Conservation (phyloP, 176 grass and related monocot species). For the Musa beccarii region DNA sequence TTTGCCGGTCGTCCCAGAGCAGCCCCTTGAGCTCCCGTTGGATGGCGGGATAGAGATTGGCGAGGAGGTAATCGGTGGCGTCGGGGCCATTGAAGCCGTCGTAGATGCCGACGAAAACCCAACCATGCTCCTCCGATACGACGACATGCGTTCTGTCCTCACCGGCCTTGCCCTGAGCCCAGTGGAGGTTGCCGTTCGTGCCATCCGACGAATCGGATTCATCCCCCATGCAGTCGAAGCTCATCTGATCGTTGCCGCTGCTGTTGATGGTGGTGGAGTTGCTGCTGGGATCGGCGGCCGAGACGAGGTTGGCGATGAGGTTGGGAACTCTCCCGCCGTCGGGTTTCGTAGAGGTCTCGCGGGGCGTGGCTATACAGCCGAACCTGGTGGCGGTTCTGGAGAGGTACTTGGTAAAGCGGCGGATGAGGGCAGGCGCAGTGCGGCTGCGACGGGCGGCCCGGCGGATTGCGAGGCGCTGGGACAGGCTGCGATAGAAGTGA, state of each 20-base stretch:
- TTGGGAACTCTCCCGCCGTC: not conserved
- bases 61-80: constrained; percentile 75
- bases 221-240: not conserved
- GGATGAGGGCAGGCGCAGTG: constrained; percentile 19
- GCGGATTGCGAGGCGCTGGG: constrained; percentile 4
- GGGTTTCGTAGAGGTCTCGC: not conserved
- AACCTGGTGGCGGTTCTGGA: constrained; percentile 24
- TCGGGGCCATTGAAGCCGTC: constrained; percentile 90
- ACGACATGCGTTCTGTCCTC: constrained; percentile 87
- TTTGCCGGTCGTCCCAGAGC: constrained; percentile 46
- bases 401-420: constrained; percentile 9
- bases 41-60: constrained; percentile 52
- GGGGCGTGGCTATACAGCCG: not conserved
- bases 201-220: not conserved
- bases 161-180: constrained; percentile 83
- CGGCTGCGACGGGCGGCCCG: constrained; percentile 11
- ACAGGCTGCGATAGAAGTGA: too few species aligned
- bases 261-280: not conserved
- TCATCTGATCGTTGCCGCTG: constrained; percentile 15
- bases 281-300: not conserved
- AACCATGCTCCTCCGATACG: constrained; percentile 68
- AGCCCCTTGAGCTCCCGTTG: constrained; percentile 54
- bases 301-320: not conserved
- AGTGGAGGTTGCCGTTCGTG: constrained; percentile 37
- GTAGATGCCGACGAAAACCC: constrained; percentile 88